Conservation (phyloP, 1,139 yeast genomes). For the Pichia sp. region DNA sequence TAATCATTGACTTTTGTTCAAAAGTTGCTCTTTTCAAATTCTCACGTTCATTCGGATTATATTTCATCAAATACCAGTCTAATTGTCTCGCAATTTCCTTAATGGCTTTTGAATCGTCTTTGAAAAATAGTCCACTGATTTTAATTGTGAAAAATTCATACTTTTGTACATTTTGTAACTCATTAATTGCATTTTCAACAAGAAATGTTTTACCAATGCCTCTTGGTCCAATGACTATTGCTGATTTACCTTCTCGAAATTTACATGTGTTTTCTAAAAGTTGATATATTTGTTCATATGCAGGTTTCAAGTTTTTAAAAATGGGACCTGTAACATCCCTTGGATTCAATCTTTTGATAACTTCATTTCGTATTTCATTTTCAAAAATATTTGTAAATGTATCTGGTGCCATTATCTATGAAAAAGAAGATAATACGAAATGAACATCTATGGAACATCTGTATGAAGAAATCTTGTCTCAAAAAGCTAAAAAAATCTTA, state of each 20-base stretch:
- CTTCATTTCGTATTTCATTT: not conserved
- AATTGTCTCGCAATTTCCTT: conserved; percentile 82
- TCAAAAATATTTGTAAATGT: not conserved
- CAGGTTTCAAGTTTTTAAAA: conserved; percentile 24
- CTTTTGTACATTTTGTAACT: conserved; percentile 34
- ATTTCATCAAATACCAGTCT: conserved; percentile 36
- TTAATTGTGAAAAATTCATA: conserved; percentile 51
- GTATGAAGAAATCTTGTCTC: too few relatives aligned
- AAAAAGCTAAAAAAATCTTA: too few relatives aligned
- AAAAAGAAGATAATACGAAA: not conserved
- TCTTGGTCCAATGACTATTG: conserved; percentile 73
- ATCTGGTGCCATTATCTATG: not conserved
- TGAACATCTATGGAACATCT: too few relatives aligned
- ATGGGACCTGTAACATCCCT: conserved; percentile 2
- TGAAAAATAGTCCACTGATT: conserved; percentile 65
- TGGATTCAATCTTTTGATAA: conserved; percentile 9
- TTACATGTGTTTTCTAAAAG: conserved; percentile 60
- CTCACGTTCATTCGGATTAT: conserved; percentile 12
- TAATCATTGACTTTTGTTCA: conserved; percentile 44
- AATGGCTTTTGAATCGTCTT: conserved; percentile 72
- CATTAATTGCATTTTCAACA: conserved; percentile 49
- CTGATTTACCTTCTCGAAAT: conserved; percentile 75
- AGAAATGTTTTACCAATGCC: conserved; percentile 69
- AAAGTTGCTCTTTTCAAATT: conserved; percentile 22
- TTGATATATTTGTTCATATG: conserved; percentile 44